Percentiles rank a stretch among this genome's conserved stretches.
These are phyloP conservation scores for Coemansia sp. DNA, from an alignment of 192 early-diverging fungal species.

Conservation along the genomic window DNA sequence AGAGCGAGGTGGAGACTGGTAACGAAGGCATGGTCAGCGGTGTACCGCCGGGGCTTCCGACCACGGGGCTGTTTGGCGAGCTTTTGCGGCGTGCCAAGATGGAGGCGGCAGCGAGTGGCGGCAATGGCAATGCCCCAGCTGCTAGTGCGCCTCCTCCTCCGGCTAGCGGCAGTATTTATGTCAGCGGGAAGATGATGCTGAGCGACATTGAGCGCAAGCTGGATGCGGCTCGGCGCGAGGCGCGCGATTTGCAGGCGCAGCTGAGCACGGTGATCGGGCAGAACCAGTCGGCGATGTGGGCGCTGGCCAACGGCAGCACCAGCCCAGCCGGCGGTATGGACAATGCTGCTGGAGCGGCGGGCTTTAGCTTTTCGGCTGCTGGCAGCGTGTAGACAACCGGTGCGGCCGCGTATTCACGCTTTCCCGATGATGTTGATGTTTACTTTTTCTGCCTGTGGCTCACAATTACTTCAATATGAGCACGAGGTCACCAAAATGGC, in stretches of 20 bases:
- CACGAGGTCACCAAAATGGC: background rate
- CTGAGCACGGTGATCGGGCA: constrained; percentile 48
- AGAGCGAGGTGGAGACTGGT: background rate
- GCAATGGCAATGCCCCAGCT: background rate
- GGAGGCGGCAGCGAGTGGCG: background rate
- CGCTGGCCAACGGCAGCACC: constrained; percentile 21
- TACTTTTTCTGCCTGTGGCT: background rate
- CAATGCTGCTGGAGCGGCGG: constrained; percentile 1
- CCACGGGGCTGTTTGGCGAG: constrained; percentile 48
- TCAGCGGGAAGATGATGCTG: constrained; percentile 36
- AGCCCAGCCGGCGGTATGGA: constrained; percentile 3
- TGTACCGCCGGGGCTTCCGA: constrained; percentile 39
- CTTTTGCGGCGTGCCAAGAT: constrained; percentile 37
- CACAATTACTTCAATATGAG: background rate
- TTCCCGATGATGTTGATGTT: background rate
- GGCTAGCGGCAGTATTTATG: background rate
- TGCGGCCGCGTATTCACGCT: background rate
- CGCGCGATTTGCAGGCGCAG: constrained; percentile 42
- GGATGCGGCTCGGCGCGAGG: constrained; percentile 36
- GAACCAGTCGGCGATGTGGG: constrained; percentile 47
- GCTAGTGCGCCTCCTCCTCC: constrained; percentile 3
- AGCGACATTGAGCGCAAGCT: constrained; percentile 45
- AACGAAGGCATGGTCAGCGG: constrained; percentile 22
- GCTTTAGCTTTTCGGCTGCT: constrained; percentile 8
- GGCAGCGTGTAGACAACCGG: background rate